Base-by-base conservation (phyloP, 2,329 filamentous ascomycete genomes). In the Lojkania enalia region DNA sequence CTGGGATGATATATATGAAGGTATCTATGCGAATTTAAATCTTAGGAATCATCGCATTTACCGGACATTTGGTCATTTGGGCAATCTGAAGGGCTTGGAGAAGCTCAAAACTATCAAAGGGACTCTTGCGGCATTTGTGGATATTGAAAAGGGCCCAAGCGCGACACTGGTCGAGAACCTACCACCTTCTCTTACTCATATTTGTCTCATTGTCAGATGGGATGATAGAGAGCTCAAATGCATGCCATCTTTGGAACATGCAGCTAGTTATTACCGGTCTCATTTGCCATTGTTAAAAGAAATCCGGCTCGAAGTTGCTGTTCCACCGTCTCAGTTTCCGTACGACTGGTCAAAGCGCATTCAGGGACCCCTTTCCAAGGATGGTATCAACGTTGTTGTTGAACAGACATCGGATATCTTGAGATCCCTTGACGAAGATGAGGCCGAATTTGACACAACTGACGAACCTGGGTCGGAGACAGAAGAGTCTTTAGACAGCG, bases 241-340 rank as follows among this genome's bases (percentile, higher is more conserved):
- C 18, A 5, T 60, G 11, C 25, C 20, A 5, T 48, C 52, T n/a
- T 21, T 62, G 15, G 48, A 52, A 29, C 43, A 55, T 12, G 35
- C 60, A 46, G 48, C 49, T 2, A 36, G 15, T 15, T 36, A 46
- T 2, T 52, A 39, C 21, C 21, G 19, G 3, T 30, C 42, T 3
- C 13, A 49, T 13, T 31, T 49, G 6, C 54, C 54, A 18, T 30
- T 13, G 2, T 32, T 59, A 9, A 39, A 40, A 13, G 30, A 41
- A 27, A 27, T n/a, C 7, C 23, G 23, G 23, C 23, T 27, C n/a
- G n/a, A n/a, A n/a, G n/a, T n/a, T n/a, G n/a, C n/a, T n/a, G n/a
- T n/a, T n/a, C n/a, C n/a, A n/a, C n/a, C n/a, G n/a, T n/a, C n/a
- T n/a, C 7, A 9, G 23, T 27, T 27, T 27, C 7, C 7, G 23